Evolutionary conservation across 257 asterid genomes (phyloP).

Genomic region (Eucommia ulmoides): DNA sequence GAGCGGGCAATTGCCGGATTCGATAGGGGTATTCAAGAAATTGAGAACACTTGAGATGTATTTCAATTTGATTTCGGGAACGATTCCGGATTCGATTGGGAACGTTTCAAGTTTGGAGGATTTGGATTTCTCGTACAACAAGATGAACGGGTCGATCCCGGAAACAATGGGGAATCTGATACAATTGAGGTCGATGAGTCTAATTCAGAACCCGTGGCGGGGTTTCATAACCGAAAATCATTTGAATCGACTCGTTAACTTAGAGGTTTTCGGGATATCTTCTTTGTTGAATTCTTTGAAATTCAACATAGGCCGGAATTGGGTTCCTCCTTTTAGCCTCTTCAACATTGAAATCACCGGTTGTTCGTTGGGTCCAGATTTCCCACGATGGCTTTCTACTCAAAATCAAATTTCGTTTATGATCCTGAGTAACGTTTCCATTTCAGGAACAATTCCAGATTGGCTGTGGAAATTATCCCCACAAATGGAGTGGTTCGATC

Average conservation of each 20-base stretch:
- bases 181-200: background rate
- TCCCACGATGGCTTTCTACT: background rate
- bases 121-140: background rate
- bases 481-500: background rate
- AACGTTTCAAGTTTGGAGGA: background rate
- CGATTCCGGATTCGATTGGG: background rate
- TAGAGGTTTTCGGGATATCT: background rate
- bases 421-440: background rate
- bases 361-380: background rate
- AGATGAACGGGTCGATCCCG: background rate
- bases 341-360: background rate
- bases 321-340: constrained; percentile 4
- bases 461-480: background rate
- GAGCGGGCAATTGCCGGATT: background rate
- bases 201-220: background rate
- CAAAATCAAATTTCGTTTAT: background rate
- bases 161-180: background rate
- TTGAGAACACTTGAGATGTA: background rate
- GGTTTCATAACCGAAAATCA: background rate
- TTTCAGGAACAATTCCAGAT: background rate
- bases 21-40: background rate
- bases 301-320: background rate
- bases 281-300: background rate
- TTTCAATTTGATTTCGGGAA: background rate
- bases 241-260: background rate